phyloP scores from a whole-genome alignment of 805 yeast species.

The Cyberlindnera japonica region DNA sequence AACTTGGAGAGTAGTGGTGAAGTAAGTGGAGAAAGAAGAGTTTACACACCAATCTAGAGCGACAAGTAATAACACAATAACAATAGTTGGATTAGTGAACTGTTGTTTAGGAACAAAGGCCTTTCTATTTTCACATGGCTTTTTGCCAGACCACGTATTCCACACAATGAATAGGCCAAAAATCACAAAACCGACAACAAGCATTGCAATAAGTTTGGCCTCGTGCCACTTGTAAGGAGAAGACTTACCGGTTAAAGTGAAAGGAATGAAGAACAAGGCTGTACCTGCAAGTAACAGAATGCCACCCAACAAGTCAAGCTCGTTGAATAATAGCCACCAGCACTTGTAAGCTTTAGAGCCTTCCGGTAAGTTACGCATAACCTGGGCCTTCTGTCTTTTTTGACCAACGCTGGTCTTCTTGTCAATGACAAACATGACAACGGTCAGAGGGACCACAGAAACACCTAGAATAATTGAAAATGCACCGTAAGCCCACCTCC shows the following conservation, averaged over 20 bases:
- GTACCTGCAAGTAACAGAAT: conserved; percentile 22
- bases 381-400: conserved; percentile 10
- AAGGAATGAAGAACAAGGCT: conserved; percentile 28
- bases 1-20: conserved; percentile 29
- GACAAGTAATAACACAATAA: conserved; percentile 19
- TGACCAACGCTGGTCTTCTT: conserved; percentile 15
- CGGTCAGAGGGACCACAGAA: conserved; percentile 23
- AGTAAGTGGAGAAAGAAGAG: conserved; percentile 27
- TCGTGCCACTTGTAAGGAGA: conserved; percentile 25
- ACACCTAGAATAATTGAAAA: conserved; percentile 37
- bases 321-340: conserved; percentile 14
- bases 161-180: conserved; percentile 21
- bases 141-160: conserved; percentile 19
- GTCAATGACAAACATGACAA: conserved; percentile 26
- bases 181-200: conserved; percentile 27
- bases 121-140: conserved; percentile 14
- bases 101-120: conserved; percentile 28
- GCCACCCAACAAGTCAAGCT: conserved; percentile 27
- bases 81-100: conserved; percentile 21
- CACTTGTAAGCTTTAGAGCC: conserved; percentile 15
- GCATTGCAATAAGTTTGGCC: conserved; percentile 24
- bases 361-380: conserved; percentile 20
- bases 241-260: conserved; percentile 27
- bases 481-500: conserved; percentile 51
- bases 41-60: conserved; percentile 28